Base-by-base conservation (phyloP, 345 rosid genomes). In the Dipteronia sinensis region DNA sequence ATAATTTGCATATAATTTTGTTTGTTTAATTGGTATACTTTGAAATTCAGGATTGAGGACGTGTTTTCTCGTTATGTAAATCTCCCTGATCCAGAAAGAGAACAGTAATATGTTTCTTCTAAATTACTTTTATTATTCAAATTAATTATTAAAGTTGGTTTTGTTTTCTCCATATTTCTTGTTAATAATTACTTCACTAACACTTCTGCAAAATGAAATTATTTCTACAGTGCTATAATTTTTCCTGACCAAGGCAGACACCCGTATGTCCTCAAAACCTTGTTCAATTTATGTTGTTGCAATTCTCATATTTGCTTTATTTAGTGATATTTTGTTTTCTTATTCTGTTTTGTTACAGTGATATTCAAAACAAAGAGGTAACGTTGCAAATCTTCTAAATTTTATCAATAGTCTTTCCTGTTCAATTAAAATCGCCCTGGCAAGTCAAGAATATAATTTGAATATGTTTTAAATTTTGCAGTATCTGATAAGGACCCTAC, bases 21-120 rank as follows among this genome's bases (percentile, higher is more conserved):
- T 62, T 56, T 56, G 23, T 9, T 59, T 15, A 4, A 20, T 53
- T 20, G 4, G 15, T 55, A 2, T 38, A 13, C 2, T 29, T 29
- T 66, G 10, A 71, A 46, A 78, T 65, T 13, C 78, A 85, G 97
- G 79, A 90, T 93, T 12, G 97, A 93, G 78, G 93, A 92, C 79
- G 94, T 91, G 46, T 83, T 94, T 71, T 63, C 85, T 12, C 93
- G 94, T 49, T 94, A 87, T 77, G 71, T 92, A 68, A 80, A 86
- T 81, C 86, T 92, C 15, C 81, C 89, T 3, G 89, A 84, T 59
- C 92, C 88, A 85, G 95, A 94, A 88, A 86, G 93, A 88, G 89
- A 84, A 51, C 87, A 86, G 98, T 94, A 34, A 34, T 34, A 84
- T 11, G 79, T 65, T 69, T 49, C 63, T 15, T 34, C 38, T 34